These are phyloP conservation scores for Wickerhamiella infanticola DNA, from an alignment of 1,139 yeast genomes.

Conservation along the genomic window DNA sequence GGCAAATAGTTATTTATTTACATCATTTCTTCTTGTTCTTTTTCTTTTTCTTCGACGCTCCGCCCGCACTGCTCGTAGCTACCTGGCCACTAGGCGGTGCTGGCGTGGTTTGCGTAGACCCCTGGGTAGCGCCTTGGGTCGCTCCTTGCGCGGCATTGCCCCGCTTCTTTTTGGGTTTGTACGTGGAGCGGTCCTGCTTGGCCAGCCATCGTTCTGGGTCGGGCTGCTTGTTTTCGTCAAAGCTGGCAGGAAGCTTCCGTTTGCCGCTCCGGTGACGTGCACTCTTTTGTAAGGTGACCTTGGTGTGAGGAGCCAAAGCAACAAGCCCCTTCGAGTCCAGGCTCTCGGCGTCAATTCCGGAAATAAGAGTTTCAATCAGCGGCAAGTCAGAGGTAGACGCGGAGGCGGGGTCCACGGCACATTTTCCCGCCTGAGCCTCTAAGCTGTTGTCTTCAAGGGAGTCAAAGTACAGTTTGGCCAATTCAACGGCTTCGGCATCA, in stretches of 20 bases:
- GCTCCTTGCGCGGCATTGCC: conserved; percentile 21
- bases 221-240: conserved; percentile 27
- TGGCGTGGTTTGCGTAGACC: conserved; percentile 43
- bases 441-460: conserved; percentile 3
- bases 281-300: conserved; percentile 14
- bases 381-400: conserved; percentile 17
- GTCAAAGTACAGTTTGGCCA: conserved; percentile 10
- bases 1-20: background rate
- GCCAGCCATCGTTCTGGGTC: conserved; percentile 88
- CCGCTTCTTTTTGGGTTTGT: conserved; percentile 51
- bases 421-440: conserved; percentile 15
- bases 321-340: conserved; percentile 28
- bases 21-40: conserved; percentile 31
- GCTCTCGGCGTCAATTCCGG: conserved; percentile 28
- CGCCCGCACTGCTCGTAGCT: conserved; percentile 9
- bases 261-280: conserved; percentile 27
- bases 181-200: conserved; percentile 65
- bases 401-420: conserved; percentile 12
- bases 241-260: conserved; percentile 28
- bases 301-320: conserved; percentile 19
- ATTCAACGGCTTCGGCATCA: conserved; percentile 5
- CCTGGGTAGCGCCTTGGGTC: conserved; percentile 21
- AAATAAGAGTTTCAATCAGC: conserved; percentile 29
- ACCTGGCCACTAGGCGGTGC: conserved; percentile 5
- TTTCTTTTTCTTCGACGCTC: conserved; percentile 23